Percentiles rank a stretch among this genome's conserved stretches.
Conservation (phyloP, 164 flowering plant species). For the Stephania cephalantha region DNA sequence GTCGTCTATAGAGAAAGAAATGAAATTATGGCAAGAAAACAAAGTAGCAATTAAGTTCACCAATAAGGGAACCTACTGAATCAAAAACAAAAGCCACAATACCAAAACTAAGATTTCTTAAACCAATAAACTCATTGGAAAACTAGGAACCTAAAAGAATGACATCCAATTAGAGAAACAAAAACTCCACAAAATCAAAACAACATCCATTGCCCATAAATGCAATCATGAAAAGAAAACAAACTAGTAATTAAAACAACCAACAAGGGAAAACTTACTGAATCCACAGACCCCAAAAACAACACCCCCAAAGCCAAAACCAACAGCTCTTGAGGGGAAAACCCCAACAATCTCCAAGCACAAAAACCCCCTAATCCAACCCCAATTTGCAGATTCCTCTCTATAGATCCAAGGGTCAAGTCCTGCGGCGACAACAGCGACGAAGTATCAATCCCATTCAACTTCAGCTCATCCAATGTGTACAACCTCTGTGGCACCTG, state of each 20-base stretch:
- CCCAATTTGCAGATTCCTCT: conserved; percentile 66
- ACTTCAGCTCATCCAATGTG: conserved; percentile 77
- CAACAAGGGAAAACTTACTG: conserved; percentile 30
- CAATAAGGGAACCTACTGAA: background rate
- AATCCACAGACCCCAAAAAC: conserved; percentile 69
- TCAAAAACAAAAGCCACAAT: conserved; percentile 49
- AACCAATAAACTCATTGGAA: conserved; percentile 31
- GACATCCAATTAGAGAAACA: too few relatives aligned
- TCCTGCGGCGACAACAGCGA: conserved; percentile 76
- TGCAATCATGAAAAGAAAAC: background rate
- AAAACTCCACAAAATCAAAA: too few relatives aligned
- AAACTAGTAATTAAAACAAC: background rate
- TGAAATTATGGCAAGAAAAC: background rate
- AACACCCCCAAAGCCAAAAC: conserved; percentile 55
- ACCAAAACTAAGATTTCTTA: conserved; percentile 49
- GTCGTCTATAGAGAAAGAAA: too few relatives aligned
- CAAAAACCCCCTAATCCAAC: conserved; percentile 51
- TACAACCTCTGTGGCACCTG: conserved; percentile 87
- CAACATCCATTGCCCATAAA: background rate
- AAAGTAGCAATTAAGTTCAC: background rate
- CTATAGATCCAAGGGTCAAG: conserved; percentile 61
- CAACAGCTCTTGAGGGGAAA: conserved; percentile 46
- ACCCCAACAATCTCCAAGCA: conserved; percentile 53
- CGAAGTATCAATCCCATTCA: conserved; percentile 69
- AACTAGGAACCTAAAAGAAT: too few relatives aligned